Conservation (phyloP, 345 rosid genomes). For the Rubroshorea leprosula region DNA sequence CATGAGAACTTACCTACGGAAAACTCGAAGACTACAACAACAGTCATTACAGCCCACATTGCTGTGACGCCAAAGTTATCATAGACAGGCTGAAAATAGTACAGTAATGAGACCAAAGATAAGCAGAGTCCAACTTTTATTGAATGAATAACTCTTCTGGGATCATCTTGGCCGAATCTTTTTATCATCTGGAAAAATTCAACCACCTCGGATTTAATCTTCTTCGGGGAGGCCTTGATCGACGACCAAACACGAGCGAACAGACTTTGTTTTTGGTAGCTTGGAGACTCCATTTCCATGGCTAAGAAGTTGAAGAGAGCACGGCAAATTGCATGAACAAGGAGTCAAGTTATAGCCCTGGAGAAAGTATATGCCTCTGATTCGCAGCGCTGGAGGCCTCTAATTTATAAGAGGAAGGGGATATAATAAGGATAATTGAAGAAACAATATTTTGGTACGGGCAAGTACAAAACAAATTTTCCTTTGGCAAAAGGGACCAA, state of each 20-base stretch:
- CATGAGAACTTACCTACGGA: conserved; percentile 51
- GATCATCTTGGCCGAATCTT: conserved; percentile 59
- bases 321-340: conserved; percentile 3
- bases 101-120: conserved; percentile 50
- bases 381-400: conserved; percentile 5
- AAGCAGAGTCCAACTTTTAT: conserved; percentile 69
- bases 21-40: conserved; percentile 73
- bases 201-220: conserved; percentile 11
- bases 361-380: conserved; percentile 4
- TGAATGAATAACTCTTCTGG: conserved; percentile 61
- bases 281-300: conserved; percentile 19
- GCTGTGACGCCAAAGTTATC: conserved; percentile 60
- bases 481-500: not conserved
- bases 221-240: conserved; percentile 16
- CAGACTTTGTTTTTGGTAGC: not conserved
- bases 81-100: conserved; percentile 57
- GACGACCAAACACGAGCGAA: conserved; percentile 10
- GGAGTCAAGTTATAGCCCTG: not conserved
- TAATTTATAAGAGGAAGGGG: conserved; percentile 18
- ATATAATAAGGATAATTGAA: not conserved
- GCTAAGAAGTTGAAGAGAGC: not conserved
- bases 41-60: conserved; percentile 86
- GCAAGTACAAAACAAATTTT: not conserved
- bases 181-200: conserved; percentile 18
- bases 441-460: not conserved